Conservation (phyloP, 768 basidiomycete species). For the Psilocybe subaeruginosa region DNA sequence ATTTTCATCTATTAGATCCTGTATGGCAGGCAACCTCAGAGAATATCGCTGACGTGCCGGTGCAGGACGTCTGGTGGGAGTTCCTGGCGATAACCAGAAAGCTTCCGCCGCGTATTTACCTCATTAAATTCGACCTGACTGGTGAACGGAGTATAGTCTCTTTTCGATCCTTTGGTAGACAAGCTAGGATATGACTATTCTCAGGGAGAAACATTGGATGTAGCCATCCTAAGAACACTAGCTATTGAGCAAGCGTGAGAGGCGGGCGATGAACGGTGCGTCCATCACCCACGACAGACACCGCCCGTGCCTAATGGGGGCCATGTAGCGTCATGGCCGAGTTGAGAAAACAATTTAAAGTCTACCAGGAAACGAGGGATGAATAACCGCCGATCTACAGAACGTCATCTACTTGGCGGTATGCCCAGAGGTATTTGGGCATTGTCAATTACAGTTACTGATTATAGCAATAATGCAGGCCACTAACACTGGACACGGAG, state of each 20-base stretch:
- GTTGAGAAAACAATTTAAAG: conserved; percentile 68
- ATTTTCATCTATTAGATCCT: conserved; percentile 50
- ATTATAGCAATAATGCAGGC: conserved; percentile 42
- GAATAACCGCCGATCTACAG: conserved; percentile 86
- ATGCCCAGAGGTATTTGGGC: conserved; percentile 14
- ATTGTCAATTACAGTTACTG: background rate
- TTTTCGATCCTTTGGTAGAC: conserved; percentile 78
- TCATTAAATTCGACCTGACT: background rate
- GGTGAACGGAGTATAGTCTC: conserved; percentile 37
- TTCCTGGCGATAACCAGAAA: conserved; percentile 52
- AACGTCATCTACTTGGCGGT: conserved; percentile 56
- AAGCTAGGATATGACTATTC: conserved; percentile 79
- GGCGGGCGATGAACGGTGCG: conserved; percentile 24
- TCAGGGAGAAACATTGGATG: conserved; percentile 66
- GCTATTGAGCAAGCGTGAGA: conserved; percentile 59
- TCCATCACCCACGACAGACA: no score
- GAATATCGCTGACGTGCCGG: conserved; percentile 50
- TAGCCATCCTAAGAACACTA: conserved; percentile 70
- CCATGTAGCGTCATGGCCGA: conserved; percentile 69
- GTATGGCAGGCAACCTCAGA: conserved; percentile 77
- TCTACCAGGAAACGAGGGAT: conserved; percentile 72
- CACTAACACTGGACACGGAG: conserved; percentile 63
- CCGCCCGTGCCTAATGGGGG: no score
- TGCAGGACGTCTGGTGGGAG: conserved; percentile 81
- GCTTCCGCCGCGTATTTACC: conserved; percentile 51